Evolutionary conservation across 768 basidiomycete genomes (phyloP).

Genomic region (Phallus indusiatus): DNA sequence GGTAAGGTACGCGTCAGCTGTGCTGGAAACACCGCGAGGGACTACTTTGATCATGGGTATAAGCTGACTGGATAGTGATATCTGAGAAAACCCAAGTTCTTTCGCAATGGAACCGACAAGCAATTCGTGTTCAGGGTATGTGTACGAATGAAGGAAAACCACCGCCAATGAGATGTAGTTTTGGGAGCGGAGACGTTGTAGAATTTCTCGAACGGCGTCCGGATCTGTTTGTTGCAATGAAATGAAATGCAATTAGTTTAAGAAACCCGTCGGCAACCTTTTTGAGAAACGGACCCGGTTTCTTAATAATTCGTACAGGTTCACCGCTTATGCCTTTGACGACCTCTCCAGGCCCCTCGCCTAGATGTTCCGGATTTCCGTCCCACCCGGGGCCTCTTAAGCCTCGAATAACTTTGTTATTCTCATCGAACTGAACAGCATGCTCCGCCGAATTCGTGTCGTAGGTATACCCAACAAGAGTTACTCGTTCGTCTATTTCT

Average conservation of each 20-base stretch:
- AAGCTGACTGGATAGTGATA: slow-evolving; percentile 82
- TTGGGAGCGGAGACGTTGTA: slow-evolving; percentile 62
- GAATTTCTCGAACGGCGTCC: slow-evolving; percentile 42
- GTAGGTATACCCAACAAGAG: slow-evolving; percentile 85
- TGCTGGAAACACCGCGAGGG: slow-evolving; percentile 83
- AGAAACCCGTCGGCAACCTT: background rate
- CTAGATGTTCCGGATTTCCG: slow-evolving; percentile 39
- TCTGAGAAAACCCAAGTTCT: slow-evolving; percentile 77
- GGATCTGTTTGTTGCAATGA: slow-evolving; percentile 32
- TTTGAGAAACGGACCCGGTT: slow-evolving; percentile 41
- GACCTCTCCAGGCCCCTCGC: slow-evolving; percentile 73
- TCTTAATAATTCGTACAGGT: slow-evolving; percentile 73
- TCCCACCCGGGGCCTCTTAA: slow-evolving; percentile 79
- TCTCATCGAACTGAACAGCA: slow-evolving; percentile 64
- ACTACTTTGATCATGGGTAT: slow-evolving; percentile 95
- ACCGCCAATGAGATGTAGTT: slow-evolving; percentile 87
- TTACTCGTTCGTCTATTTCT: slow-evolving; percentile 87
- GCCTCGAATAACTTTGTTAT: slow-evolving; percentile 54
- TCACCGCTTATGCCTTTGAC: slow-evolving; percentile 82
- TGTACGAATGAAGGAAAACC: slow-evolving; percentile 87
- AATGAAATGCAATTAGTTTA: background rate
- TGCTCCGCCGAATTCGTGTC: slow-evolving; percentile 76
- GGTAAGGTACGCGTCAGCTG: slow-evolving; percentile 92
- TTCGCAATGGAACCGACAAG: slow-evolving; percentile 64
- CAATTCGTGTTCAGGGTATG: slow-evolving; percentile 78